phyloP scores from a whole-genome alignment of 768 basidiomycete genomes.

The Mrakia gelida region DNA sequence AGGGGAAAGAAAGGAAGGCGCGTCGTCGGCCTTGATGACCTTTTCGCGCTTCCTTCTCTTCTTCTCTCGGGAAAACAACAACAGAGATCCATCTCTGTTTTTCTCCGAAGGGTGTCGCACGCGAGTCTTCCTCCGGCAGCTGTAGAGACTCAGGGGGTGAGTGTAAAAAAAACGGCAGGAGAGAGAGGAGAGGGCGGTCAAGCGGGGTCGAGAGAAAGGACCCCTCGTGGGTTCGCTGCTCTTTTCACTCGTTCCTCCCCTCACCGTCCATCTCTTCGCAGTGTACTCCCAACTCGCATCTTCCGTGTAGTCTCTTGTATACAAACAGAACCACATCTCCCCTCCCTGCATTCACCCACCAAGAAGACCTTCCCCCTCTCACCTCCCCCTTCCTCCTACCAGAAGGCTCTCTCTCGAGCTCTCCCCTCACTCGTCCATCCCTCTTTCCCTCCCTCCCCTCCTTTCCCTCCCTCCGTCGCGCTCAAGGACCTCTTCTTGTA shows the following conservation, averaged over 20 bases:
- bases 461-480: neutral
- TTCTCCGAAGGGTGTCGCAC: too few species aligned
- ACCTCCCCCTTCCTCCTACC: neutral
- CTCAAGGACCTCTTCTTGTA: neutral
- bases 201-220: too few species aligned
- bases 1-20: neutral
- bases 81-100: too few species aligned
- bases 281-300: slow-evolving; percentile 9
- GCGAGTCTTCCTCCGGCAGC: too few species aligned
- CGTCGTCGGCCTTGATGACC: too few species aligned
- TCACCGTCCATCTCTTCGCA: neutral
- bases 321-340: neutral
- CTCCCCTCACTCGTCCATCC: neutral
- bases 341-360: neutral
- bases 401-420: neutral
- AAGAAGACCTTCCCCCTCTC: neutral
- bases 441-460: neutral
- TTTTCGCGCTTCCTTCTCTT: too few species aligned
- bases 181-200: too few species aligned
- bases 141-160: too few species aligned
- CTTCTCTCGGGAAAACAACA: too few species aligned
- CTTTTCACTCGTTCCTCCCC: neutral
- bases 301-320: slow-evolving; percentile 10
- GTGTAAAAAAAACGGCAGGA: too few species aligned
- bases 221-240: neutral